Base-by-base conservation (phyloP, 2,329 filamentous ascomycete genomes). In the Penicillium sclerotigenum region DNA sequence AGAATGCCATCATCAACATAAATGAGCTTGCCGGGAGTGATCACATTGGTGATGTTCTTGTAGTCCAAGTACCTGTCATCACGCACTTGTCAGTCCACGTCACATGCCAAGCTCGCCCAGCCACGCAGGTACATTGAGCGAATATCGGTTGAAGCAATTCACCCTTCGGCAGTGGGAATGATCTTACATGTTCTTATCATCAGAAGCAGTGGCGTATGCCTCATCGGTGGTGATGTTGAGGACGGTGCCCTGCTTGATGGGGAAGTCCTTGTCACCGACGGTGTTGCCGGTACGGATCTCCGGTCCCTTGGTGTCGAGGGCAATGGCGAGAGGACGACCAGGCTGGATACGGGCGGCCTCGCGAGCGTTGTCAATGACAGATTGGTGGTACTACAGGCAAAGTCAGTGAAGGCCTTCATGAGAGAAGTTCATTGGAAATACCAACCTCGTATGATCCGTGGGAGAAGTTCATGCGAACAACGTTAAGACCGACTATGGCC, bases 31-130 rank as follows among this genome's bases (percentile, higher is more conserved):
- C 93, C 94, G 58, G 85, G 81, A 74, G 89, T 79, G 72, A 99
- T 97, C 69, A 99, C 94, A 81, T 95, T 96, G 79, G 93, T 97
- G 79, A 99, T 97, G 84, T 99, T 99, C 87, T 96, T 95, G 84
- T 99, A 97, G 82, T 97, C 93, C 71, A 97, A 89, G 73, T 91
- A 97, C 87, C 90, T 93, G 61, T 41, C 31, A 51, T 52, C 29
- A 29, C 13, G 34, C 18, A 33, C 18, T 33, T 41, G 51, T 69
- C 53, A 70, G 62, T 57, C 37, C n/a, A 28, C 13, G 38, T 49
- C 29, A 37, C 38, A 29, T 43, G 29, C 11, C 43, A 38, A 34
- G 18, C 40, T 45, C 29, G 22, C 18, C 33, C 11, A 31, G 16
- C 20, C 18, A 45, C 42, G 28, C 42, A 7, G 18, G 10, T 45